Base-by-base conservation (phyloP, 805 yeast genomes). In the Saccharomycopsis amapae region DNA sequence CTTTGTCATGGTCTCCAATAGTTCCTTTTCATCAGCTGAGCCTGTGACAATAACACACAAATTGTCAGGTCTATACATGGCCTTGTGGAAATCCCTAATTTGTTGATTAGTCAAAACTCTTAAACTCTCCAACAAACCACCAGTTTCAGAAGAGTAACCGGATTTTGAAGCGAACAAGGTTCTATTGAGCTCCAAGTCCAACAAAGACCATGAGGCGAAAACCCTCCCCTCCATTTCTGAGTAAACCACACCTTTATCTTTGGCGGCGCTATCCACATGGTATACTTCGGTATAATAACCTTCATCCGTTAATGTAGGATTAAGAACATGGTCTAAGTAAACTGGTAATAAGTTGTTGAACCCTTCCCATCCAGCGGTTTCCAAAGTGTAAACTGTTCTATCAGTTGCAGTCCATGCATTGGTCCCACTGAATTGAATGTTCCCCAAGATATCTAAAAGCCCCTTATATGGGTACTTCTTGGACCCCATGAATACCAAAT, bases 351-450 rank as follows among this genome's bases (percentile, higher is more conserved):
- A 65, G 50, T 79, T 73, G 40, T 75, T 76, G 64, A 93, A 93
- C 1, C 97, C 97, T 46, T 85, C 86, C 96, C 96, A 89, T 7
- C 97, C 97, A 1, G 97, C 97, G 32, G 95, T 79, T 6, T 83
- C 75, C 46, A 93, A 68, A 2, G 96, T 87, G 56, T 93, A 93
- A 1, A 88, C 96, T 0, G 98, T 93, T 59, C 86, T 95, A 63
- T 93, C 97, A 3, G 93, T 86, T 1, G 83, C 87, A 0, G 98
- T 93, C 96, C 96, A 89, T 0, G 98, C 98, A 59, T 93, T 93
- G 0, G 97, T 93, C 4, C 78, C 72, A 1, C 96, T 83, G 63
- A 81, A 84, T 51, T 87, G 80, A 46, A 85, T 65, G 58, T 87
- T 86, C 4, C 97, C 95, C 42, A 89, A 71, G 9, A 80, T 80